A percentile compares a stretch with the other conserved stretches of the same genome.
Conservation (phyloP, 2,329 filamentous ascomycete genomes). For the Aspergillus sp. region DNA sequence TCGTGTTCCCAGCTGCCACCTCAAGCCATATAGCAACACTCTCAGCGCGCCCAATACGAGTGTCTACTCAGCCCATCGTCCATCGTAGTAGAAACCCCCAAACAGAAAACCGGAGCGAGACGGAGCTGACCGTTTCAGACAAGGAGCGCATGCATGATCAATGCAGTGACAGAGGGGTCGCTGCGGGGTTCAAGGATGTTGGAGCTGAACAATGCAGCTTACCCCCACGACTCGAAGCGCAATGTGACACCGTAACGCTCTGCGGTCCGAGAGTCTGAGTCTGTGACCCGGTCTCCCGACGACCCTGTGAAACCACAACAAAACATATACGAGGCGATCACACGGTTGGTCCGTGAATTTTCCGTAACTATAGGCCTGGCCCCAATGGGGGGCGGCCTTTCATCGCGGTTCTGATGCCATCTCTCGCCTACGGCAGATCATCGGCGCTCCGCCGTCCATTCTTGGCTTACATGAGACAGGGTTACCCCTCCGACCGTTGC, state of each 20-base stretch:
- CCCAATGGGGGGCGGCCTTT: not conserved
- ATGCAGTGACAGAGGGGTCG: too few relatives aligned
- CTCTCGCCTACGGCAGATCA: not conserved
- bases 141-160: not conserved
- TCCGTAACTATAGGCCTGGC: not conserved
- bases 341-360: not conserved
- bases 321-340: too few relatives aligned
- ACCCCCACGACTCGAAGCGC: not conserved
- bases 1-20: too few relatives aligned
- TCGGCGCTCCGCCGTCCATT: not conserved
- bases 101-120: not conserved
- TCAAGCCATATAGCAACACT: too few relatives aligned
- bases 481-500: not conserved
- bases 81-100: too few relatives aligned
- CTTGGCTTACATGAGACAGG: not conserved
- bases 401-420: not conserved
- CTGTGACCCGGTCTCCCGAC: not conserved
- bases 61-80: not conserved
- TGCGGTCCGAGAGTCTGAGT: too few relatives aligned
- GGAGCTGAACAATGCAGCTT: not conserved
- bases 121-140: not conserved
- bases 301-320: not conserved
- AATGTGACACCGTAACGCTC: not conserved
- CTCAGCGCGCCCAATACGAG: too few relatives aligned
- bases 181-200: not conserved